phyloP scores from a whole-genome alignment of 2,329 filamentous ascomycete species.

The Dothideomycetidae sp. region DNA sequence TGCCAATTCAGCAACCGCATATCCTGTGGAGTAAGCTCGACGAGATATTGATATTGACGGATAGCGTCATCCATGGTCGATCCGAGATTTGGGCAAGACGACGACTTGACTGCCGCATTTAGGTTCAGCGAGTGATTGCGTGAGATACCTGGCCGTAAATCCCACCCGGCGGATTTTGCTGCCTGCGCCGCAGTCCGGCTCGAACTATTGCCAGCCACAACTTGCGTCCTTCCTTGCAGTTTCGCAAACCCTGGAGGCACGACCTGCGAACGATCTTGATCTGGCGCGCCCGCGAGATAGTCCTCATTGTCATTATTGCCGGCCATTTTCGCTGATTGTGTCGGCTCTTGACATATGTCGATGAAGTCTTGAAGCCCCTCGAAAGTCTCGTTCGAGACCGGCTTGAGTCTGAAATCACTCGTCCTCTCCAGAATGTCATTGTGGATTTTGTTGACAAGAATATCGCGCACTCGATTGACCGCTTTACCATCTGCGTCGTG shows the following conservation, averaged over 20 bases:
- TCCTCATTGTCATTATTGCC: conserved; percentile 6
- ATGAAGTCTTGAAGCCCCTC: conserved; percentile 74
- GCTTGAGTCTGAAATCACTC: conserved; percentile 76
- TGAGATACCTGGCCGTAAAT: conserved; percentile 46
- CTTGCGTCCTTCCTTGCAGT: conserved; percentile 59
- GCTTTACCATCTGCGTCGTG: conserved; percentile 71
- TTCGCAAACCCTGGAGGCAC: conserved; percentile 37
- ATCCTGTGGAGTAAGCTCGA: conserved; percentile 74
- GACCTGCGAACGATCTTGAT: conserved; percentile 12
- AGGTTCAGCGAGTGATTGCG: conserved; percentile 58
- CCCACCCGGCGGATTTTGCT: conserved; percentile 71
- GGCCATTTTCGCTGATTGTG: conserved; percentile 39
- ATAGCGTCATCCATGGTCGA: conserved; percentile 89
- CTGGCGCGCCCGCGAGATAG: neutral
- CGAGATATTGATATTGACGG: conserved; percentile 66
- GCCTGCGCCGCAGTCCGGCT: conserved; percentile 62
- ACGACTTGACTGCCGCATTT: conserved; percentile 46
- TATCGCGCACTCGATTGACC: conserved; percentile 65
- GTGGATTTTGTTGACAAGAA: conserved; percentile 78
- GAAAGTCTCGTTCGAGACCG: conserved; percentile 53
- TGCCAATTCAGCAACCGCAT: conserved; percentile 94
- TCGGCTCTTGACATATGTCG: conserved; percentile 66
- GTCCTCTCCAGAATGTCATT: conserved; percentile 89
- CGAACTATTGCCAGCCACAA: conserved; percentile 53
- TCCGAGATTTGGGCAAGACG: conserved; percentile 59